phyloP scores from a whole-genome alignment of 2,329 filamentous ascomycete species.

The Fusarium algeriense region DNA sequence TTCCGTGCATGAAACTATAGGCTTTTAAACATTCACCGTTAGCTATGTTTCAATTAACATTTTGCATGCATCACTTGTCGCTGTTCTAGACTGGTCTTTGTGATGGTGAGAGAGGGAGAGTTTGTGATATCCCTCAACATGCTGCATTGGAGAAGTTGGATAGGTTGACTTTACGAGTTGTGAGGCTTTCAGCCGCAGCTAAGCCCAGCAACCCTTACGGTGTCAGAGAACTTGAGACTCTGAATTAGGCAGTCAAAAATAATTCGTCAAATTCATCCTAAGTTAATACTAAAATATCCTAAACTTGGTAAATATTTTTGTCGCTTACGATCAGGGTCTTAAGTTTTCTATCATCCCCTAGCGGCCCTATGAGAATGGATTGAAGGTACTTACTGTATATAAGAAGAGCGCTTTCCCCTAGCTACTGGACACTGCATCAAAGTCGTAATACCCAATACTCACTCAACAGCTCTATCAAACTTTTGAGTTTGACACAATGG shows the following conservation, averaged over 20 bases:
- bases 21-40: neutral
- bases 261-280: no score
- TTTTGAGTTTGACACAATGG: neutral
- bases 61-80: neutral
- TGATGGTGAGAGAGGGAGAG: neutral
- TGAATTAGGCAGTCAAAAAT: no score
- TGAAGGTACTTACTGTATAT: rapidly evolving
- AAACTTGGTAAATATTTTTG: no score
- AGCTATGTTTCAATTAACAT: neutral
- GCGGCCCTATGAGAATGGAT: rapidly evolving
- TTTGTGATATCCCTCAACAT: neutral
- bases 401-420: neutral
- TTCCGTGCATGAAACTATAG: constrained; percentile 1
- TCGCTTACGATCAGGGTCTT: no score
- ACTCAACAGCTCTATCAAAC: neutral
- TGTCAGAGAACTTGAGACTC: no score
- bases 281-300: no score
- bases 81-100: constrained; percentile 1
- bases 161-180: neutral
- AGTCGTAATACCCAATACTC: neutral
- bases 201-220: neutral
- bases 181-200: rapidly evolving
- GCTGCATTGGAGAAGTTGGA: neutral
- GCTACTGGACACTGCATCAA: neutral
- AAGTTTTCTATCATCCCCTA: no score